Evolutionary conservation across 2,329 filamentous ascomycete species (phyloP), one percentile per base, ranked within the genome.

Genomic region (Aspergillus intermedius): DNA sequence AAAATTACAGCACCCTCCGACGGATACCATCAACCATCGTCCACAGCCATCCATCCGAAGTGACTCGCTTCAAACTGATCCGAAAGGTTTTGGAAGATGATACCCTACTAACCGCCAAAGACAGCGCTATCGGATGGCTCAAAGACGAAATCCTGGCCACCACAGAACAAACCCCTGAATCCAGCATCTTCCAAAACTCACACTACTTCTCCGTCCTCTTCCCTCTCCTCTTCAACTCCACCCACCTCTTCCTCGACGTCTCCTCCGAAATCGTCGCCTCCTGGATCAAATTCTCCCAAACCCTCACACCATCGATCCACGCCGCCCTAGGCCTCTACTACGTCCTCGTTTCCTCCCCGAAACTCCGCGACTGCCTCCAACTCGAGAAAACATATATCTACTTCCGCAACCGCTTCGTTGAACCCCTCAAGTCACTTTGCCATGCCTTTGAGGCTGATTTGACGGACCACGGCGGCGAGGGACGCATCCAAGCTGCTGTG

Each of bases 291-390:
- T 73, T 76, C 34, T 77, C 79, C 17, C 66, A 79, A 32, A 71
- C 71, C 1, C 46, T 67, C 15, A 60, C 63, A 2, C 61, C 67
- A 2, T 77, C 79, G 56, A 77, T 79, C 52, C 74, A 82, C 21
- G 74, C 78, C 1, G 72, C 74, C 0, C 67, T 83, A 28, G 83
- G 78, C 53, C 74, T 83, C n/a, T 77, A 82, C 56, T 81, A 79
- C 56, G 63, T 82, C 0, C 66, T 83, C 1, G 64, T 81, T 2
- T 72, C 71, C 1, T 78, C 78, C 0, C 59, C 68, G 10, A 66
- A 71, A 13, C 63, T 82, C 1, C 74, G 76, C 28, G 59, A 70
- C 17, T 60, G 60, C 1, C 64, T 83, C 1, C 72, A 74, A 30
- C 69, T 82, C 2, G 59, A 61, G 19, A 65, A 66, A 49, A 63